Evolutionary conservation across 306 rosid species (phyloP).

Genomic region (Psophocarpus tetragonolobus): DNA sequence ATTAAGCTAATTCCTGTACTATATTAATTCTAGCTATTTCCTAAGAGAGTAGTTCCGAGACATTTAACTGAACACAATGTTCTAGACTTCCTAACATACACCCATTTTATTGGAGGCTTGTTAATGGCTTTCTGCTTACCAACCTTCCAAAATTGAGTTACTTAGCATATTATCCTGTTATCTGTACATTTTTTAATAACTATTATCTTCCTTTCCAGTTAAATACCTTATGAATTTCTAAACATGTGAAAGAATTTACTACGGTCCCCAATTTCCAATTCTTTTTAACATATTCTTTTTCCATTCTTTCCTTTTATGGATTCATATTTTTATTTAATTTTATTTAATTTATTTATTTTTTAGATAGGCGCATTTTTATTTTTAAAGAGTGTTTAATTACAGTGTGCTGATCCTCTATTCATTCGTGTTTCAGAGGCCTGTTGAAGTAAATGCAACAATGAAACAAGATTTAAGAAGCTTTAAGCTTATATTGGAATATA

Average conservation of each 20-base stretch:
- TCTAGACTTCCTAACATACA: neutral
- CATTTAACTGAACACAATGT: neutral
- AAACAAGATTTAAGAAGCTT: conserved; percentile 91
- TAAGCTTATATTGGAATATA: conserved; percentile 83
- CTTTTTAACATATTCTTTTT: neutral
- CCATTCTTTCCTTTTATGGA: neutral
- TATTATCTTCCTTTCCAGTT: neutral
- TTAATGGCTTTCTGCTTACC: neutral
- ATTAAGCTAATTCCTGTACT: neutral
- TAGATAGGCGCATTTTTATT: too few species aligned
- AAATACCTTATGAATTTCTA: neutral
- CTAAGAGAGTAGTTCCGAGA: neutral
- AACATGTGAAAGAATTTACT: neutral
- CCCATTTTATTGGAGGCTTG: neutral
- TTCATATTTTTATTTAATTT: neutral
- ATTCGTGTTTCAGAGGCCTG: conserved; percentile 65
- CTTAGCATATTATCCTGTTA: neutral
- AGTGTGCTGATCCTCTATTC: conserved; percentile 39
- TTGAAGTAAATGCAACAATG: conserved; percentile 50
- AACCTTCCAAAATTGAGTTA: neutral
- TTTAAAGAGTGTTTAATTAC: neutral
- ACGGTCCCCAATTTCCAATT: neutral
- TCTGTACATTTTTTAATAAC: neutral
- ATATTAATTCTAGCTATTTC: neutral
- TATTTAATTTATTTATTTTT: too few species aligned